Percentiles rank a stretch among this genome's conserved stretches.
These are phyloP conservation scores for Ambrosiella beaveri DNA, from an alignment of 2,329 filamentous ascomycete genomes.

Conservation along the genomic window DNA sequence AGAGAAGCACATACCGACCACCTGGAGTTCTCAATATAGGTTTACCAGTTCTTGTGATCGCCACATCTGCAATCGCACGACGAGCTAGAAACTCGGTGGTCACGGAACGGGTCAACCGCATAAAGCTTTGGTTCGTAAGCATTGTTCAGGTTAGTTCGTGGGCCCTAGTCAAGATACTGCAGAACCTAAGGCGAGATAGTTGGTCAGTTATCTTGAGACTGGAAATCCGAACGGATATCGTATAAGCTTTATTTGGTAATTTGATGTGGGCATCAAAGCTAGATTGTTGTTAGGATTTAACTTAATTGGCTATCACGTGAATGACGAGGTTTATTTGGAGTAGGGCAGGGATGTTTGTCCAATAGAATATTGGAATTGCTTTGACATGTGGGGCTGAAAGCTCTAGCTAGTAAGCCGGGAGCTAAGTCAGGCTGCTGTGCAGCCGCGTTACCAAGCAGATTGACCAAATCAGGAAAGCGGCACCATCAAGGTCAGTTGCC, in stretches of 20 bases:
- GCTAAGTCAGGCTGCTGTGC: constrained; percentile 22
- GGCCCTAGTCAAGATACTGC: not conserved
- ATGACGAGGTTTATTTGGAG: not conserved
- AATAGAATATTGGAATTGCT: not conserved
- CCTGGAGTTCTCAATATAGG: constrained; percentile 78
- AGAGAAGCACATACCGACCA: constrained; percentile 50
- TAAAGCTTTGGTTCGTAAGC: constrained; percentile 37
- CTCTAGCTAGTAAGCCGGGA: not conserved
- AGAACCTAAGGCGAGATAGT: not conserved
- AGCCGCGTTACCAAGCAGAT: constrained; percentile 21
- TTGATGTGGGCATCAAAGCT: not conserved
- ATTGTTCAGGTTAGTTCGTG: constrained; percentile 24
- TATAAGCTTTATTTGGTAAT: not conserved
- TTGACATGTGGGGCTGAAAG: not conserved
- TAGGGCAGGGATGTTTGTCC: not conserved
- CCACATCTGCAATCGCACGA: constrained; percentile 57
- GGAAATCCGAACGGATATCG: not conserved
- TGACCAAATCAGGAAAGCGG: constrained; percentile 5
- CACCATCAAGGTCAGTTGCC: not conserved
- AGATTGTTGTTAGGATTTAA: not conserved
- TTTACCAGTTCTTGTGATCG: constrained; percentile 91
- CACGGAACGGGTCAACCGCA: constrained; percentile 34
- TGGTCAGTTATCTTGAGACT: not conserved
- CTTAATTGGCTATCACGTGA: not conserved
- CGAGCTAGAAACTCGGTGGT: constrained; percentile 31